Evolutionary conservation across 768 basidiomycete genomes (phyloP).

Genomic region (Neoboletus brunneissimus): DNA sequence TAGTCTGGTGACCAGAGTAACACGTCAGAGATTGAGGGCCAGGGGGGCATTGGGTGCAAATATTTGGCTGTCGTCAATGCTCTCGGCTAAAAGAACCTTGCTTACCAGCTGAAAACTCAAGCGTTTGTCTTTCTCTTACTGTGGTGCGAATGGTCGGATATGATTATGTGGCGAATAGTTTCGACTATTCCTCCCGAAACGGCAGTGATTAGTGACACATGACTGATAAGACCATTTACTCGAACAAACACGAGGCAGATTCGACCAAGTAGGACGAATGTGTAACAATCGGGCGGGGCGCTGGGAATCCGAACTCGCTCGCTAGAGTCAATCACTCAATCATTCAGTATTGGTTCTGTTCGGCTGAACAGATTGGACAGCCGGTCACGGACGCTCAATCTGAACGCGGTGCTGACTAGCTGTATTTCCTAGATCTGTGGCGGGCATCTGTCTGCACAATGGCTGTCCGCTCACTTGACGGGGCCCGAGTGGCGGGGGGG

Average conservation of each 20-base stretch:
- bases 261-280: constrained; percentile 1
- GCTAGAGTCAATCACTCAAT: background rate
- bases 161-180: constrained; percentile 44
- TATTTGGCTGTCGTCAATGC: constrained; percentile 56
- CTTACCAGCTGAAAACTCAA: constrained; percentile 25
- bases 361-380: background rate
- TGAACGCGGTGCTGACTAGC: background rate
- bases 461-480: background rate
- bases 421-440: background rate
- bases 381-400: too few relatives aligned
- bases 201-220: constrained; percentile 40
- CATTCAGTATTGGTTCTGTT: background rate
- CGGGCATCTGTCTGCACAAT: background rate
- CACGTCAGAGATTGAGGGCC: background rate
- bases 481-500: background rate
- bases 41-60: constrained; percentile 52
- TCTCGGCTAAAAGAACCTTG: constrained; percentile 1
- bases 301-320: background rate
- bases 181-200: constrained; percentile 69
- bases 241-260: constrained; percentile 25
- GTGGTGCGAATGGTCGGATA: constrained; percentile 18
- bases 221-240: background rate
- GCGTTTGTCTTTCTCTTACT: background rate
- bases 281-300: background rate
- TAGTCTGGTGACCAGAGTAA: background rate